A percentile compares a stretch with the other conserved stretches of the same genome.
Conservation (phyloP, 305 asterid species). For the Fraxinus sp. region DNA sequence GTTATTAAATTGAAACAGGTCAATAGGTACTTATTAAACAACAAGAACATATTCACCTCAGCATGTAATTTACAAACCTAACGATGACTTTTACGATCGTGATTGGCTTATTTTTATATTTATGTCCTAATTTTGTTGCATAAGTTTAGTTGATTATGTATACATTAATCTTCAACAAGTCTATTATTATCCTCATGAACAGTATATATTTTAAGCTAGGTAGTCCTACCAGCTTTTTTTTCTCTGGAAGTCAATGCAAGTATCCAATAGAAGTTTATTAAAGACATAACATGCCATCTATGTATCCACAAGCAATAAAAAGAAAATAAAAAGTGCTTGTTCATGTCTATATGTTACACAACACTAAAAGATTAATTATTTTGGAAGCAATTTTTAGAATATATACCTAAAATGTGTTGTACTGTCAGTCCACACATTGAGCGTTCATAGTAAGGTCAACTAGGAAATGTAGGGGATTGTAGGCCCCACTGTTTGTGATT, state of each 20-base stretch:
- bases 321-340: constrained; percentile 17
- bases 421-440: background rate
- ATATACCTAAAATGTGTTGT: background rate
- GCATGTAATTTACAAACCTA: constrained; percentile 22
- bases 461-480: too few species aligned
- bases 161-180: constrained; percentile 6
- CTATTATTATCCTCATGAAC: constrained; percentile 23
- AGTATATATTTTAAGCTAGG: constrained; percentile 23
- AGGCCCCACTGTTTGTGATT: too few species aligned
- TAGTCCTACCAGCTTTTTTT: constrained; percentile 25
- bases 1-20: constrained; percentile 30
- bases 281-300: constrained; percentile 3
- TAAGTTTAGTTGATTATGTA: constrained; percentile 19
- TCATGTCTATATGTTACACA: constrained; percentile 14
- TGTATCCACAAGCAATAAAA: constrained; percentile 12
- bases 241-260: constrained; percentile 34
- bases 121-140: constrained; percentile 17
- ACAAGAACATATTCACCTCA: constrained; percentile 23
- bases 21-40: constrained; percentile 34
- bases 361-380: constrained; percentile 10
- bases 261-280: constrained; percentile 9
- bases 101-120: constrained; percentile 22
- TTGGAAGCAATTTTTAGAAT: background rate
- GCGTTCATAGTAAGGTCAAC: background rate
- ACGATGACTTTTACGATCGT: constrained; percentile 21